Percentiles rank a stretch among this genome's conserved stretches.
Evolutionary conservation across 768 basidiomycete genomes (phyloP).

Genomic region (Sistotremastrum suecicum): DNA sequence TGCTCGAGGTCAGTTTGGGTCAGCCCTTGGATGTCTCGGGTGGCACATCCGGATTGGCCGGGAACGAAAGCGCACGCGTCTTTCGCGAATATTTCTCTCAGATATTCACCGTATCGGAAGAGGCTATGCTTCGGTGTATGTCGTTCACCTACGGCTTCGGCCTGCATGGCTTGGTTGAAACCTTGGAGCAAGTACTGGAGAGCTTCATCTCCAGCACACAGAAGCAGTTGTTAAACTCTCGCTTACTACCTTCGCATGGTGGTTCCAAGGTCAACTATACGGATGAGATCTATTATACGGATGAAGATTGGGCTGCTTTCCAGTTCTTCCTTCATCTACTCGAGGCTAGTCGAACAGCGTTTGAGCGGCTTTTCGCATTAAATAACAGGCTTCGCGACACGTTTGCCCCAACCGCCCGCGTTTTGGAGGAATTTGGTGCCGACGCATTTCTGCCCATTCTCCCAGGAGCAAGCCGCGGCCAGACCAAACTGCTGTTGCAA

Average conservation of each 20-base stretch:
- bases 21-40: constrained; percentile 28
- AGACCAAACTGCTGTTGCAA: constrained; percentile 63
- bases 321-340: constrained; percentile 74
- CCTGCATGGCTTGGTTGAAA: constrained; percentile 51
- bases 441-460: constrained; percentile 40
- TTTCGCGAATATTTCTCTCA: constrained; percentile 65
- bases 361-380: constrained; percentile 51
- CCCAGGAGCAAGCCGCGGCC: constrained; percentile 48
- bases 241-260: neutral
- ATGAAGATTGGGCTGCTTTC: constrained; percentile 81
- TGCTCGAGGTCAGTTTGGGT: constrained; percentile 46
- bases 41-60: constrained; percentile 23
- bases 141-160: constrained; percentile 88
- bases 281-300: constrained; percentile 56
- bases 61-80: constrained; percentile 41
- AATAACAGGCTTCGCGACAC: constrained; percentile 46
- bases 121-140: constrained; percentile 59
- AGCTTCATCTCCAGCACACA: constrained; percentile 34
- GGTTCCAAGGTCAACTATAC: neutral
- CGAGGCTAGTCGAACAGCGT: constrained; percentile 61
- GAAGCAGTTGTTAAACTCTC: constrained; percentile 3
- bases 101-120: constrained; percentile 66
- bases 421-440: constrained; percentile 44
- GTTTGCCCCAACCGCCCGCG: constrained; percentile 34
- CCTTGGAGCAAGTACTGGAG: constrained; percentile 58